These are phyloP conservation scores for bread wheat (Triticum aestivum) DNA, from an alignment of 176 grass and related monocot genomes.

Conservation along the genomic window DNA sequence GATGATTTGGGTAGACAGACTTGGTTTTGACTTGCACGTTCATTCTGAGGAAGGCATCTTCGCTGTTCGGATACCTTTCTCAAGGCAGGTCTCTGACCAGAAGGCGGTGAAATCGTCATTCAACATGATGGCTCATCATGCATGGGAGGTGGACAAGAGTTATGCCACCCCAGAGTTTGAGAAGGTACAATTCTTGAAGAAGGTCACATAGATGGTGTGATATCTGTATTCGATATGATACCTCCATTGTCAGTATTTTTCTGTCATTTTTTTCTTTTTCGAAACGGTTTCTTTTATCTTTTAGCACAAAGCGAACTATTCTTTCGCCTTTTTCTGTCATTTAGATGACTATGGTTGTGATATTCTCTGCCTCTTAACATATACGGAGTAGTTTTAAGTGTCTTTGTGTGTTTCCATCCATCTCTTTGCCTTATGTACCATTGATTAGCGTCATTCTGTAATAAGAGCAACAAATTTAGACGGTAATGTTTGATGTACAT, in stretches of 20 bases:
- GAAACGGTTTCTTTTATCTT: too few species aligned
- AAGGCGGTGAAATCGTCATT: slow-evolving; percentile 88
- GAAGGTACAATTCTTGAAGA: slow-evolving; percentile 63
- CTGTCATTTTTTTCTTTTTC: not conserved
- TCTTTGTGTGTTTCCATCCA: not conserved
- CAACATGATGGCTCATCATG: slow-evolving; percentile 97
- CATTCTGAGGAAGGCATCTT: slow-evolving; percentile 58
- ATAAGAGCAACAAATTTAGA: slow-evolving; percentile 4
- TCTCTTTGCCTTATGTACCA: slow-evolving; percentile 22
- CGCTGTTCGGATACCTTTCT: slow-evolving; percentile 73
- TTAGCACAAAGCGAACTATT: too few species aligned
- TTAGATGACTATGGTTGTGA: not conserved
- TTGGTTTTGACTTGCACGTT: slow-evolving; percentile 84
- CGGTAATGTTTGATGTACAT: not conserved
- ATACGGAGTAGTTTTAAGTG: not conserved
- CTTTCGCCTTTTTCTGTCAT: slow-evolving; percentile 3
- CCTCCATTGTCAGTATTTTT: slow-evolving; percentile 3
- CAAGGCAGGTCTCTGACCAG: slow-evolving; percentile 76
- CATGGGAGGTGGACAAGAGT: slow-evolving; percentile 89
- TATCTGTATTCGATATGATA: not conserved
- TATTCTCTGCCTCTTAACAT: not conserved
- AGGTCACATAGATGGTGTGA: slow-evolving; percentile 57
- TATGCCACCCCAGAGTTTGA: slow-evolving; percentile 73
- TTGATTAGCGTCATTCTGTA: slow-evolving; percentile 3
- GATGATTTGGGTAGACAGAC: slow-evolving; percentile 88